phyloP scores from a whole-genome alignment of 257 asterid genomes.

The Thymus quinquecostatus region DNA sequence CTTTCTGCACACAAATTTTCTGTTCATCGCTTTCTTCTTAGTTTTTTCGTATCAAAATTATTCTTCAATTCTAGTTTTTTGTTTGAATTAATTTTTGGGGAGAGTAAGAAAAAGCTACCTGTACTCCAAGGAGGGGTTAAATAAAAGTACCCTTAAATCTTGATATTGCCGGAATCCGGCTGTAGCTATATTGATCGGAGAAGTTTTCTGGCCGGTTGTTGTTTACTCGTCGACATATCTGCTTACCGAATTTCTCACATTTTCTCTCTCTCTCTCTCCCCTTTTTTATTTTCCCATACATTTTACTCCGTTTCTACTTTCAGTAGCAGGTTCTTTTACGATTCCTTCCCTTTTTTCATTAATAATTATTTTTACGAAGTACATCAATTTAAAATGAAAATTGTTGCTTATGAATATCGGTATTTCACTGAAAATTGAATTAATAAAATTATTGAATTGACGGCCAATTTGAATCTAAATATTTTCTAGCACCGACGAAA shows the following conservation, averaged over 20 bases:
- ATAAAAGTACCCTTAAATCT: slow-evolving; percentile 39
- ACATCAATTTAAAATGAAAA: too few species aligned
- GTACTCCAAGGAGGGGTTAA: slow-evolving; percentile 57
- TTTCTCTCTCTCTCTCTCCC: background rate
- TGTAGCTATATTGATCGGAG: slow-evolving; percentile 47
- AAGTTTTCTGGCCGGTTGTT: slow-evolving; percentile 68
- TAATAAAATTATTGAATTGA: too few species aligned
- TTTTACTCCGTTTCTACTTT: too few species aligned
- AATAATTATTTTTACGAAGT: too few species aligned
- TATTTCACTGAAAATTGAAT: too few species aligned
- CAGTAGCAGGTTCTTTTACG: background rate
- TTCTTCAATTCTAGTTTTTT: too few species aligned
- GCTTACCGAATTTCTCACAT: slow-evolving; percentile 61
- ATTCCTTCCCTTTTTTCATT: too few species aligned
- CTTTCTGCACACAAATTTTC: too few species aligned
- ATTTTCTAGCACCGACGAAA: too few species aligned
- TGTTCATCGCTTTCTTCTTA: too few species aligned
- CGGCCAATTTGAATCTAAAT: too few species aligned
- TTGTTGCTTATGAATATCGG: too few species aligned
- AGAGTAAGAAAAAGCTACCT: slow-evolving; percentile 32
- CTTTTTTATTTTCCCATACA: background rate
- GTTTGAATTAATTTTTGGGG: background rate
- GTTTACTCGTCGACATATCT: slow-evolving; percentile 49
- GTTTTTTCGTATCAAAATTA: background rate
- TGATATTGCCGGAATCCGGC: slow-evolving; percentile 53